phyloP scores from a whole-genome alignment of 2,329 filamentous ascomycete species.

The Alternaria metachromatica region DNA sequence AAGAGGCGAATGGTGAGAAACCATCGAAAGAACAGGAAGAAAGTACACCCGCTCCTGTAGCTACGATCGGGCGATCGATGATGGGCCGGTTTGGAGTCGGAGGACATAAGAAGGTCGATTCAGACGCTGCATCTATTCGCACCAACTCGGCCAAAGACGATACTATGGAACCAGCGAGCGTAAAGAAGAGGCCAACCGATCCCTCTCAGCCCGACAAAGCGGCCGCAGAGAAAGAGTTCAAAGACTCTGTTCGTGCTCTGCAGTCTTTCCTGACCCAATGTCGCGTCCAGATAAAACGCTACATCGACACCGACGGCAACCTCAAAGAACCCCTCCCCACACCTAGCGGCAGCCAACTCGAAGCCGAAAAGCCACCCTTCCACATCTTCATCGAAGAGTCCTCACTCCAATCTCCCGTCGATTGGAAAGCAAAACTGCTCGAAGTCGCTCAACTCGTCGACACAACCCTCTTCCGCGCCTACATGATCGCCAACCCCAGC shows the following conservation, averaged over 20 bases:
- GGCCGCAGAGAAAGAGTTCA: constrained; percentile 80
- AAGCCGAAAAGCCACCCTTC: constrained; percentile 51
- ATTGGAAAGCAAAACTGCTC: constrained; percentile 74
- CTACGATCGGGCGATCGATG: constrained; percentile 49
- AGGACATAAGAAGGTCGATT: constrained; percentile 54
- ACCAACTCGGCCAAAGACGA: constrained; percentile 62
- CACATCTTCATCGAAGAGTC: constrained; percentile 49
- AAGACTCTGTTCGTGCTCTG: constrained; percentile 79
- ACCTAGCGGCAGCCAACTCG: constrained; percentile 47
- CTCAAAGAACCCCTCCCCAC: constrained; percentile 64
- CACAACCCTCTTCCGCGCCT: constrained; percentile 90
- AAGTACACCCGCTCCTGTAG: constrained; percentile 30
- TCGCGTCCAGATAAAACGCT: constrained; percentile 68
- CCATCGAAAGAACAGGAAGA: constrained; percentile 27
- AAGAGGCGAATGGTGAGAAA: constrained; percentile 35
- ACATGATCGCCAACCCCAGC: constrained; percentile 89
- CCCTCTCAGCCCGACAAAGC: constrained; percentile 58
- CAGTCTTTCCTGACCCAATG: constrained; percentile 89
- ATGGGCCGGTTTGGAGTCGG: constrained; percentile 57
- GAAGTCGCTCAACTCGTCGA: constrained; percentile 85
- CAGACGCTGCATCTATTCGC: constrained; percentile 64
- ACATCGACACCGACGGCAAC: constrained; percentile 64
- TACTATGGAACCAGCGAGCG: constrained; percentile 63
- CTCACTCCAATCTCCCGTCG: constrained; percentile 46
- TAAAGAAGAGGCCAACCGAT: constrained; percentile 56